Base-by-base conservation (phyloP, 2,329 filamentous ascomycete genomes). In the Ascochyta viciae-villosae region DNA sequence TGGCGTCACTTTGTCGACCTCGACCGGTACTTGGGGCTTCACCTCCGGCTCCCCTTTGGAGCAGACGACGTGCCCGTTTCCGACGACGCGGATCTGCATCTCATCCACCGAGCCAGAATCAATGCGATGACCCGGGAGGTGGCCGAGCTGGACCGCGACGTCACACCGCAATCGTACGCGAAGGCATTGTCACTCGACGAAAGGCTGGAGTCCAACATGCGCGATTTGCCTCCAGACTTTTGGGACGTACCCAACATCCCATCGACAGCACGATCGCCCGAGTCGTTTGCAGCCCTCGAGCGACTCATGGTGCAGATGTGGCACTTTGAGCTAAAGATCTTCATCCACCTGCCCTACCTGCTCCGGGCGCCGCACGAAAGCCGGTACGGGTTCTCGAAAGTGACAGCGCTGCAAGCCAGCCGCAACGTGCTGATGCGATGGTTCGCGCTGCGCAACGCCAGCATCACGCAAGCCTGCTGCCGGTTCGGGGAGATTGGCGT, bases 231-330 rank as follows among this genome's bases (percentile, higher is more conserved):
- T 6, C 68, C 68, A 19, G 68, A 73, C 12, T 75, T 74, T 41
- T 75, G 73, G 73, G 71, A 74, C 29, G 71, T 74, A 3, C 73
- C 73, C 2, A 74, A 74, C 35, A 65, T 75, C 9, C 70, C 72
- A 3, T 63, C 70, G 1, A 74, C 71, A 7, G 70, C 70, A 39
- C 66, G 67, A 13, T 68, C 70, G 5, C 60, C 66, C 0, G 72
- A 73, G 46, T 71, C 66, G 3, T 65, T 57, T 12, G 63, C 60
- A 4, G 63, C 67, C 3, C 45, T 74, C 8, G 67, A 74, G 24
- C 58, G 70, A 27, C 41, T 74, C 19, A 67, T 74, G 47, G 67
- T 71, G 13, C 72, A 75, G 38, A 67, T 74, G 49, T 74, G 67
- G 68, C 72, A 74, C 49, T 74, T 74, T 50, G 66, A 74, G 39